Base-by-base conservation (phyloP, 2,329 filamentous ascomycete species). In the Cadophora luteo-olivacea region DNA sequence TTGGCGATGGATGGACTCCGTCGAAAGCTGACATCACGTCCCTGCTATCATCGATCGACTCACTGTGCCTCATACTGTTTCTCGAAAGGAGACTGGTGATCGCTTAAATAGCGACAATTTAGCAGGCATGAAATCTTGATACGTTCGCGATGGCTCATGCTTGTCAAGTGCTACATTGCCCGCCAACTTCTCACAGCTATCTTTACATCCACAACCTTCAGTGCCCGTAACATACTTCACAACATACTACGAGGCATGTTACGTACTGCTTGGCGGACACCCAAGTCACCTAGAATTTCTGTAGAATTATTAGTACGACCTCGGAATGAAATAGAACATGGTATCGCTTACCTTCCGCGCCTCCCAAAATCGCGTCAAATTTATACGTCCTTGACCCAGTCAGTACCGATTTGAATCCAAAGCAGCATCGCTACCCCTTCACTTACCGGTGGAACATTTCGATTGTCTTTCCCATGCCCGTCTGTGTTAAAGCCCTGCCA, bases 181-280 rank as follows among this genome's bases (percentile, higher is more conserved):
- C 16, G 41, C 16, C 16, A 16, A 9, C 45, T 11, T 19, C 19
- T 9, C 5, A 12, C 5, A 9, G 22, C 22, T 38, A 64, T 8
- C 16, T 11, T 11, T 36, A 41, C 60, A 36, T 55, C 24, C 32
- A n/a, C 19, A 25, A 22, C 22, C 8, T 33, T 8, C 12, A 32
- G 5, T 4, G 6, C 12, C 36, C 29, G 45, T 14, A 22, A 7
- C 16, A 8, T 11, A 41, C 9, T 52, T 69, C 89, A 96, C 79
- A 97, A 78, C 86, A 92, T 93, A 32, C 91, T 88, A 82, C 95
- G 95, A 36, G 93, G 93, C 84, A 97, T 94, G 72, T 88, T 86
- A 80, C 90, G 92, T 84, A 96, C 89, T 25, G 93, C 93, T 81
- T 97, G 93, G 72, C 92, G 85, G 0, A 97, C 92, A 9, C 92